These are phyloP conservation scores for Venturia oleaginea DNA, from an alignment of 2,329 filamentous ascomycete genomes.

Conservation along the genomic window DNA sequence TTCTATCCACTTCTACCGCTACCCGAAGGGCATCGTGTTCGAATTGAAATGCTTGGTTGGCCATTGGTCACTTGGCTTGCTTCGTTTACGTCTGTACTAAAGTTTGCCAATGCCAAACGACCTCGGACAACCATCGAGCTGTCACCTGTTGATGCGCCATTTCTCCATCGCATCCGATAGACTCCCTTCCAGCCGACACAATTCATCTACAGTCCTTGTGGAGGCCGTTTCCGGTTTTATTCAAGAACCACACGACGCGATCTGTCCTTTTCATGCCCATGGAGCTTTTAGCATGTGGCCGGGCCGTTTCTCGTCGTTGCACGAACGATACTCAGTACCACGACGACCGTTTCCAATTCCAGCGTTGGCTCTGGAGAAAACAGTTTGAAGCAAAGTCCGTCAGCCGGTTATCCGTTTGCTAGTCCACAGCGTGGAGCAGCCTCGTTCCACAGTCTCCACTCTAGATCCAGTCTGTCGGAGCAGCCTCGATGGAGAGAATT, in stretches of 20 bases:
- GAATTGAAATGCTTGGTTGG: not conserved
- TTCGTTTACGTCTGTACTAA: not conserved
- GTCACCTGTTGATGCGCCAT: not conserved
- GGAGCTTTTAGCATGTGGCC: not conserved
- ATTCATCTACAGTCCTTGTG: not conserved
- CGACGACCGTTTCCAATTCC: not conserved
- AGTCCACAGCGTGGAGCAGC: not conserved
- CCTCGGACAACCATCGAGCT: not conserved
- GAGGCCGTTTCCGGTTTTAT: not conserved
- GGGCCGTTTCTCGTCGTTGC: not conserved
- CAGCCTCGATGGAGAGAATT: not conserved
- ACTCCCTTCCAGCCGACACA: not conserved
- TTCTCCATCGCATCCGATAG: not conserved
- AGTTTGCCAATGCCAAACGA: not conserved
- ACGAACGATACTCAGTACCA: not conserved
- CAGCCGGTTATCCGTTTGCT: not conserved
- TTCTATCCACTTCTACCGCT: not conserved
- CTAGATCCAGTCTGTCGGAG: not conserved
- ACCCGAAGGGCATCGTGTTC: not conserved
- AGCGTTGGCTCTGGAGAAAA: too few species aligned
- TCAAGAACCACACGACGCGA: not conserved
- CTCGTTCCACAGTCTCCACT: not conserved
- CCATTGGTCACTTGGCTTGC: not conserved
- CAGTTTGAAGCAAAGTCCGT: too few species aligned
- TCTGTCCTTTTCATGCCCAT: not conserved